Conservation (phyloP, 2,329 filamentous ascomycete genomes). For the Aspergillus brasiliensis region DNA sequence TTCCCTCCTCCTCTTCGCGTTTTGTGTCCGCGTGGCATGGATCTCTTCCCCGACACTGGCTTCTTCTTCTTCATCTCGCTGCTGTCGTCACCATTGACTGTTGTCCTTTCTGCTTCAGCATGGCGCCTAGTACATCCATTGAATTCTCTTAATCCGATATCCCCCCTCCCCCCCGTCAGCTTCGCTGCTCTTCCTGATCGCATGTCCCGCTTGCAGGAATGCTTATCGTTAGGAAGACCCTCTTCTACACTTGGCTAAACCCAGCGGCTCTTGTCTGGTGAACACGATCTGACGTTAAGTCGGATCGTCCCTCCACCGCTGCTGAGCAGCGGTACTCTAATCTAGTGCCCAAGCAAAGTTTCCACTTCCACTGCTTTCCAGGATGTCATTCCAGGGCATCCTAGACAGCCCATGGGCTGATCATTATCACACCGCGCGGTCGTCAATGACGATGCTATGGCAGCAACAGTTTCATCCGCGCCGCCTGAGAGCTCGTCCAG, state of each 20-base stretch:
- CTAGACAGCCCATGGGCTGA: slow-evolving; percentile 27
- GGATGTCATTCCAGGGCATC: slow-evolving; percentile 30
- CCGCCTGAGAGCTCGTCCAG: slow-evolving; percentile 31
- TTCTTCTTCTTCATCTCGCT: neutral
- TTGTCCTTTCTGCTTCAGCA: slow-evolving; percentile 1
- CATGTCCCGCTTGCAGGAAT: slow-evolving; percentile 5
- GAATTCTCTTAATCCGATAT: neutral
- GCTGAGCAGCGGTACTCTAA: neutral
- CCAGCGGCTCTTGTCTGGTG: neutral
- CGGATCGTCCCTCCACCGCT: slow-evolving; percentile 8
- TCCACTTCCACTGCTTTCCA: slow-evolving; percentile 7
- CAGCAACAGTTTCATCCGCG: slow-evolving; percentile 29
- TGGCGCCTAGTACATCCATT: slow-evolving; percentile 2
- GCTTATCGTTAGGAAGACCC: slow-evolving; percentile 1
- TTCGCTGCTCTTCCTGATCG: neutral
- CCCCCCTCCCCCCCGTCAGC: neutral
- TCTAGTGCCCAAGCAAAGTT: neutral
- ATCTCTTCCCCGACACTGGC: slow-evolving; percentile 1
- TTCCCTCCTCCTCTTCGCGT: neutral
- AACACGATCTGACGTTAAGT: neutral
- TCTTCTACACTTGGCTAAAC: slow-evolving; percentile 5
- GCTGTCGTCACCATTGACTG: slow-evolving; percentile 1
- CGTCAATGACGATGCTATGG: slow-evolving; percentile 21
- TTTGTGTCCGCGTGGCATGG: slow-evolving; percentile 5
- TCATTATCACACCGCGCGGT: slow-evolving; percentile 26